Conservation (phyloP, 2,329 filamentous ascomycete genomes). For the Penicillium thymicola region DNA sequence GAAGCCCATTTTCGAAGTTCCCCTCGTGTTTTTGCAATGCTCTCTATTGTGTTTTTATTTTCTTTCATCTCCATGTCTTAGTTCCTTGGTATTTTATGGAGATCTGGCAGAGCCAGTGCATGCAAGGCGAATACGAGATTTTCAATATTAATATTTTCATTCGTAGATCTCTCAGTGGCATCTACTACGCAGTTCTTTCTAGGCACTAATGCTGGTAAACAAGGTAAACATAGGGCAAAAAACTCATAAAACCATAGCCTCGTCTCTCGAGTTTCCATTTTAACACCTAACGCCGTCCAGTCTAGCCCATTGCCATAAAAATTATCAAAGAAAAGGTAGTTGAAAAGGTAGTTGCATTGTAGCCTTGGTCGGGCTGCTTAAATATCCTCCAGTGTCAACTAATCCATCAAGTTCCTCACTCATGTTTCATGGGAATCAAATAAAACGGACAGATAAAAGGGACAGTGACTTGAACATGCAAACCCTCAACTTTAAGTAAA, state of each 20-base stretch:
- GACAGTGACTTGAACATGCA: background rate
- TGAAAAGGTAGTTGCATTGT: background rate
- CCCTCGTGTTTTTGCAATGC: background rate
- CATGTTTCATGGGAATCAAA: background rate
- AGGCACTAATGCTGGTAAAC: background rate
- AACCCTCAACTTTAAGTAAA: background rate
- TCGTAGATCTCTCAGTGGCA: background rate
- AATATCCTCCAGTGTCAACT: background rate
- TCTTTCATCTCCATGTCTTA: conserved; percentile 8
- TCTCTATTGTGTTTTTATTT: conserved; percentile 2
- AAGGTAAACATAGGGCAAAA: background rate
- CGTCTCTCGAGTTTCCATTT: background rate
- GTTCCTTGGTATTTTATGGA: conserved; percentile 9
- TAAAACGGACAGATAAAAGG: background rate
- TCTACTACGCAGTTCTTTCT: background rate
- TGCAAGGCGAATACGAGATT: conserved; percentile 1
- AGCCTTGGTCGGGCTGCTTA: background rate
- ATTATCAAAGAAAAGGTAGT: background rate
- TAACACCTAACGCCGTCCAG: background rate
- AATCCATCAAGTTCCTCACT: background rate
- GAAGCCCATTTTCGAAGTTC: background rate
- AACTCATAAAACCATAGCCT: background rate
- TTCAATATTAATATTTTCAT: background rate
- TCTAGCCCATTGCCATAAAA: background rate
- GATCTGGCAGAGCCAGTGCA: conserved; percentile 18